Evolutionary conservation across 2,329 filamentous ascomycete species (phyloP).

Genomic region (Lasiodiplodia sp.): DNA sequence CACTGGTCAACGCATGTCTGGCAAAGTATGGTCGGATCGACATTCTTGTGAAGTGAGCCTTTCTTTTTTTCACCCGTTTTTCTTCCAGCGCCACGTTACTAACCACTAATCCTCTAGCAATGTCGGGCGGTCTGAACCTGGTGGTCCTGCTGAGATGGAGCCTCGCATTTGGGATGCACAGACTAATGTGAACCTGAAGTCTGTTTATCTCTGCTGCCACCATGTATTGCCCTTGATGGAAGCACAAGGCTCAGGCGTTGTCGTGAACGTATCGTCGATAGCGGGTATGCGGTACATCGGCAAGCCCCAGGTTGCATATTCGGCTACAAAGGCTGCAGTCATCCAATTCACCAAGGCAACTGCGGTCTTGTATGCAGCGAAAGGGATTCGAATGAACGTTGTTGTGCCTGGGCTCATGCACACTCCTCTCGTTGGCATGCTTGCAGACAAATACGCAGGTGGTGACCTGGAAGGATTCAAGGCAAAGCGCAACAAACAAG

Average conservation of each 20-base stretch:
- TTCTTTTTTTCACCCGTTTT: no score
- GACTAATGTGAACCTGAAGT: constrained; percentile 64
- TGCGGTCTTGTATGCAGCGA: constrained; percentile 58
- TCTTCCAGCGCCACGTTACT: no score
- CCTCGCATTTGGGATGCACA: constrained; percentile 62
- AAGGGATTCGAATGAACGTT: constrained; percentile 60
- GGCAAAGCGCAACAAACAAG: constrained; percentile 28
- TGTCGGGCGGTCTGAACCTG: constrained; percentile 47
- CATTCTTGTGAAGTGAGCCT: constrained; percentile 13
- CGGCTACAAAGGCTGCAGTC: constrained; percentile 59
- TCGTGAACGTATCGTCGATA: constrained; percentile 56
- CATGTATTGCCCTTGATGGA: constrained; percentile 64
- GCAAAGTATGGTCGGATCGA: constrained; percentile 40
- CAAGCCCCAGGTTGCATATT: constrained; percentile 63
- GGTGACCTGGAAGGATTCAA: constrained; percentile 10
- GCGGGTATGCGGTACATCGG: constrained; percentile 61
- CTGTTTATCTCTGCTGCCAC: constrained; percentile 62
- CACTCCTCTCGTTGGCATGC: constrained; percentile 44
- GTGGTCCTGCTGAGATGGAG: constrained; percentile 56
- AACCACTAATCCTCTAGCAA: neutral
- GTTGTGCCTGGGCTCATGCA: constrained; percentile 66
- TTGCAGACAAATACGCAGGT: neutral
- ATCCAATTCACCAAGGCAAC: constrained; percentile 60
- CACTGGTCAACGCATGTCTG: neutral
- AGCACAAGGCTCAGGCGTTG: constrained; percentile 52